These are phyloP conservation scores for Colletotrichum tropicicola DNA, from an alignment of 2,329 filamentous ascomycete species.

Conservation along the genomic window DNA sequence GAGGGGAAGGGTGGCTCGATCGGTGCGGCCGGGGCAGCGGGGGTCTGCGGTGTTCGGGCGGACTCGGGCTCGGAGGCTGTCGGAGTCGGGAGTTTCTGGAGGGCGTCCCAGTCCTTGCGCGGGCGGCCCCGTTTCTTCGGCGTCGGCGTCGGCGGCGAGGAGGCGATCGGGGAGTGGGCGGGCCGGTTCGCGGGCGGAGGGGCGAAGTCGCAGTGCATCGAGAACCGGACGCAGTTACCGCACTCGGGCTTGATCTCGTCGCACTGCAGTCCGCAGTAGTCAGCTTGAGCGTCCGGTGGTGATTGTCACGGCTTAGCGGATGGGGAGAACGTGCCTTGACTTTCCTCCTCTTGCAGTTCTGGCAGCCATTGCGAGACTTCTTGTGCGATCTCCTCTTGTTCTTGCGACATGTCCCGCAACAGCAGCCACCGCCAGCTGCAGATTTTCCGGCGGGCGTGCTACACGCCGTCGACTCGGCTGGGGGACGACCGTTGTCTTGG, in stretches of 20 bases:
- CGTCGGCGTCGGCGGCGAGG: neutral
- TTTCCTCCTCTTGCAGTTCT: slow-evolving; percentile 32
- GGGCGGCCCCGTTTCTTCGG: slow-evolving; percentile 29
- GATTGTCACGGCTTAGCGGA: too few relatives aligned
- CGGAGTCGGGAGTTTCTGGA: slow-evolving; percentile 2
- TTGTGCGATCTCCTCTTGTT: slow-evolving; percentile 24
- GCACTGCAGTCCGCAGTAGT: slow-evolving; percentile 28
- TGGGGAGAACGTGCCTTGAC: slow-evolving; percentile 19
- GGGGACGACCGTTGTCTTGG: neutral
- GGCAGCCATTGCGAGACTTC: slow-evolving; percentile 32
- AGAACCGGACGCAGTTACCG: slow-evolving; percentile 30
- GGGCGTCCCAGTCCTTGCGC: slow-evolving; percentile 26
- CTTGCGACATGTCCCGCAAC: slow-evolving; percentile 16
- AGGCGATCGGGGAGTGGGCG: neutral
- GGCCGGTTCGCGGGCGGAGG: neutral
- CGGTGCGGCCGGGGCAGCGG: neutral
- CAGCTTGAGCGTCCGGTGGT: neutral
- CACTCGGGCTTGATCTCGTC: slow-evolving; percentile 33
- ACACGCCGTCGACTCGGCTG: neutral
- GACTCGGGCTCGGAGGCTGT: neutral
- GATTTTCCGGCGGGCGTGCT: neutral
- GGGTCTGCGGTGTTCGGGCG: neutral
- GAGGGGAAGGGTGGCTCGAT: neutral
- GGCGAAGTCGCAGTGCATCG: slow-evolving; percentile 31
- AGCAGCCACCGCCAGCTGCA: neutral